Conservation (phyloP, 2,329 filamentous ascomycete species). For the Sporothrix phasma region DNA sequence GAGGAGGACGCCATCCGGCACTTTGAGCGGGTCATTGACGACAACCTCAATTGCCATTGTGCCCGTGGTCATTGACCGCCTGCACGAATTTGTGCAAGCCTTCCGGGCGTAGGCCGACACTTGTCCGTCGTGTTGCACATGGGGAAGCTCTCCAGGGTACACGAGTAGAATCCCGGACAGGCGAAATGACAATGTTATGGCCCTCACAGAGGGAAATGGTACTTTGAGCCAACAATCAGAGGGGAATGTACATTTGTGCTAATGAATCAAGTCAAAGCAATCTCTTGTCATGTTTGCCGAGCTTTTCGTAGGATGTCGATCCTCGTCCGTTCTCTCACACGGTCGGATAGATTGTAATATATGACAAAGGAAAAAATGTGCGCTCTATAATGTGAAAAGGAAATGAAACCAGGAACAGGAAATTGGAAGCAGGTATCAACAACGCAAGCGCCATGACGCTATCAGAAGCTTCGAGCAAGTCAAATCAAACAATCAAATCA, state of each 20-base stretch:
- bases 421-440: background rate
- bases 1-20: slow-evolving; percentile 88
- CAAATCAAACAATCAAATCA: too few species aligned
- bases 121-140: too few species aligned
- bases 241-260: too few species aligned
- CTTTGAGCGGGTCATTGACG: slow-evolving; percentile 82
- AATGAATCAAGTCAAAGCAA: too few species aligned
- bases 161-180: background rate
- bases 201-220: background rate
- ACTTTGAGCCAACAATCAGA: background rate
- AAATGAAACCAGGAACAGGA: background rate
- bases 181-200: background rate
- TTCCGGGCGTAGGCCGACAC: slow-evolving; percentile 53
- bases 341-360: slow-evolving; percentile 8
- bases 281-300: background rate
- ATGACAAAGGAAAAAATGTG: background rate
- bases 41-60: slow-evolving; percentile 83
- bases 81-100: slow-evolving; percentile 89
- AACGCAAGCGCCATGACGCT: too few species aligned
- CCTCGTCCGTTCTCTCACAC: background rate
- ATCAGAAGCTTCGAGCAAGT: too few species aligned
- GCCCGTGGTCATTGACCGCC: slow-evolving; percentile 85
- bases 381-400: background rate
- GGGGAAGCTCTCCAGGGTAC: too few species aligned
- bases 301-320: background rate